These are phyloP conservation scores for Aspergillus taichungensis DNA, from an alignment of 495 filamentous ascomycete genomes.

Conservation along the genomic window DNA sequence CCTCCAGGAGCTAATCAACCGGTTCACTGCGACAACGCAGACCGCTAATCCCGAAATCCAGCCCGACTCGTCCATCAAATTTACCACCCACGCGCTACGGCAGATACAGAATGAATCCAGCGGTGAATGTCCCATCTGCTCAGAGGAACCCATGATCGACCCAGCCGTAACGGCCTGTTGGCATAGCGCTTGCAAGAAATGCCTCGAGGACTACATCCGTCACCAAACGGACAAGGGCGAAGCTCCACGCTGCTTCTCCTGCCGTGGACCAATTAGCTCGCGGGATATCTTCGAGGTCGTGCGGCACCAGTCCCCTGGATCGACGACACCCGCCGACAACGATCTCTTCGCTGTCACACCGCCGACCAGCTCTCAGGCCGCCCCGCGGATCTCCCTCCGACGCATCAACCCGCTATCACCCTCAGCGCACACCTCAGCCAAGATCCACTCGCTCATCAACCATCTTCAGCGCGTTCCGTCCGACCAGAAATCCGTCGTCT, in stretches of 20 bases:
- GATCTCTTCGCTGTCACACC: slow-evolving; percentile 25
- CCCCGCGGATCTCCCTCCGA: slow-evolving; percentile 68
- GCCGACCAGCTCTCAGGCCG: slow-evolving; percentile 23
- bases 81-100: slow-evolving; percentile 75
- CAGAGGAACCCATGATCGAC: slow-evolving; percentile 88
- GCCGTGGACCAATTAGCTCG: slow-evolving; percentile 70
- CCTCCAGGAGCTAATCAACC: slow-evolving; percentile 70
- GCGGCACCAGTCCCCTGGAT: slow-evolving; percentile 33
- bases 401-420: slow-evolving; percentile 64
- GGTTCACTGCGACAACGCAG: slow-evolving; percentile 64
- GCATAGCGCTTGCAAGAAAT: slow-evolving; percentile 93
- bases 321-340: slow-evolving; percentile 18
- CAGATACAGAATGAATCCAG: slow-evolving; percentile 85
- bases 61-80: slow-evolving; percentile 39
- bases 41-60: slow-evolving; percentile 39
- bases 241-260: slow-evolving; percentile 76
- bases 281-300: slow-evolving; percentile 90
- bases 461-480: slow-evolving; percentile 63
- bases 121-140: slow-evolving; percentile 89
- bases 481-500: slow-evolving; percentile 80
- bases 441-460: slow-evolving; percentile 69
- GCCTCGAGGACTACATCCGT: slow-evolving; percentile 75
- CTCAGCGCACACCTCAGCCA: slow-evolving; percentile 57
- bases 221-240: slow-evolving; percentile 72
- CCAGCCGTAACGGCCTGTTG: slow-evolving; percentile 92